Evolutionary conservation across 1,284 basidiomycete species (phyloP).

Genomic region (Ceratobasidium theobromae): DNA sequence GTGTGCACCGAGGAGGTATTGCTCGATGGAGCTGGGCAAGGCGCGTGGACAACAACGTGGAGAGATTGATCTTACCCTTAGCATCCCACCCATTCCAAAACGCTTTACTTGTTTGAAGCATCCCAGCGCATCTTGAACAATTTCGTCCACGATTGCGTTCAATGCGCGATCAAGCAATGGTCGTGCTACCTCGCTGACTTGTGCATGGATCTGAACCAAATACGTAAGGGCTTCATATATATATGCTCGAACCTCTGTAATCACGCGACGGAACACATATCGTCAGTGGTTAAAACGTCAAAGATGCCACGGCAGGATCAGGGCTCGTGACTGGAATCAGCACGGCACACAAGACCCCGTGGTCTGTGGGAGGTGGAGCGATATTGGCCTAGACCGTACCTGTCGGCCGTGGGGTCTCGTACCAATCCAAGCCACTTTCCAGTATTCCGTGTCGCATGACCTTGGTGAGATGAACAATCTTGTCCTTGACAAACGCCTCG

Average conservation of each 20-base stretch:
- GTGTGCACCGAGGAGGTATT: not conserved
- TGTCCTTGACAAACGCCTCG: constrained; percentile 81
- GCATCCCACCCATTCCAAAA: constrained; percentile 98
- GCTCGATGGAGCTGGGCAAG: not conserved
- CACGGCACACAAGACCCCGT: not conserved
- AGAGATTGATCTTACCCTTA: constrained; percentile 66
- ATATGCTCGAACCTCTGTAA: constrained; percentile 86
- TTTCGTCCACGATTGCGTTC: constrained; percentile 76
- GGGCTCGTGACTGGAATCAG: not conserved
- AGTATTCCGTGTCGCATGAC: constrained; percentile 82
- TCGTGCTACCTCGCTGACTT: constrained; percentile 79
- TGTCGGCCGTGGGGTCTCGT: constrained; percentile 81
- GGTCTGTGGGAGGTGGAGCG: not conserved
- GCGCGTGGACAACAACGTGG: not conserved
- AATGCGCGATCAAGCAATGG: constrained; percentile 81
- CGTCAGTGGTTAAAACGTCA: not conserved
- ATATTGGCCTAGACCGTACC: constrained; percentile 52
- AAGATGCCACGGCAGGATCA: not conserved
- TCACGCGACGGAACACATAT: not conserved
- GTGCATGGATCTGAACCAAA: constrained; percentile 90
- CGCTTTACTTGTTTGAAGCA: constrained; percentile 84
- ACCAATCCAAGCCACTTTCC: constrained; percentile 84
- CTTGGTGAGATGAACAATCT: constrained; percentile 63
- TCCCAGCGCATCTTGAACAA: constrained; percentile 78
- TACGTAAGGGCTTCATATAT: constrained; percentile 88